Evolutionary conservation across 495 filamentous ascomycete species (phyloP), one percentile per base, ranked within the genome.

Genomic region (Melanomma pulvis-pyrius): DNA sequence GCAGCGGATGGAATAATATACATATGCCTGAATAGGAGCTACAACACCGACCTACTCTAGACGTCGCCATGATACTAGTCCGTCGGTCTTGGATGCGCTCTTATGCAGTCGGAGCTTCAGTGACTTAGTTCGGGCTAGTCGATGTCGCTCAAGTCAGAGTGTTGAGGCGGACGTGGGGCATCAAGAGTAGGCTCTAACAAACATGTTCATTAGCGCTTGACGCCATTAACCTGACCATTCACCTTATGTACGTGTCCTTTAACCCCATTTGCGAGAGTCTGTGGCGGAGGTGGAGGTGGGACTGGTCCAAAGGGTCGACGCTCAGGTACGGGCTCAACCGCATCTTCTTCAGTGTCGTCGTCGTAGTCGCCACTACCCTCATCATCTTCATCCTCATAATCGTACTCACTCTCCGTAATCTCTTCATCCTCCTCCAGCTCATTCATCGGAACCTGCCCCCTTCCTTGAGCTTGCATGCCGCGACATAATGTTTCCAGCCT

Each of bases 401-500:
- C 87, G 22, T 72, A 72, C 58, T 92, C 91, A 32, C 86, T 83
- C 51, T 92, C 88, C 61, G 90, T 89, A 65, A 90, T 82, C 17
- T 87, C 84, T 32, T 87, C 82, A 21, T 87, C 86, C 59, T 90
- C 88, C 48, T 93, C 90, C 19, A 65, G 48, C 19, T 72, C 77
- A 22, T 76, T 76, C 63, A 87, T 71, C 32, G 50, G 50, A n/a
- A 73, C 73, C 28, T 82, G 84, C 51, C 88, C 90, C 15, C 92
- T 85, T 24, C 92, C 92, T 73, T 96, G 92, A 55, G 90, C 90
- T 77, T 96, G 92, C 92, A 96, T 96, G 66, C 90, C 90, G 62
- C 92, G 87, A 74, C 94, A 96, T 62, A 98, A 88, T 73, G 89
- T 91, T 76, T 94, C 93, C 39, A 98, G 86, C 72, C 96, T 94